Evolutionary conservation across 1,284 basidiomycete species (phyloP).

Genomic region (Gomphus bonarii): DNA sequence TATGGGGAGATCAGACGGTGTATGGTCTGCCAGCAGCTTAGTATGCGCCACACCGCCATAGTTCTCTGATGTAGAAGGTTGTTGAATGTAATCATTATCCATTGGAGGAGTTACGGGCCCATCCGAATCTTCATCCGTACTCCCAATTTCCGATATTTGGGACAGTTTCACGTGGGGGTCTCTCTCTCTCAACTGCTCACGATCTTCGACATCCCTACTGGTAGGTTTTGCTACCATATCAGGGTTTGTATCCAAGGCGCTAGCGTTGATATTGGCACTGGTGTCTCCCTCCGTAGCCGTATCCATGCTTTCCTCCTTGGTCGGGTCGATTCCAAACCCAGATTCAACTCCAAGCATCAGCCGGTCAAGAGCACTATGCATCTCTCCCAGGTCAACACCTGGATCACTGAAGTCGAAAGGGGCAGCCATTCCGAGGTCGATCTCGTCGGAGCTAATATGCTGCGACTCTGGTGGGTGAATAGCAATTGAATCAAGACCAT

Average conservation of each 20-base stretch:
- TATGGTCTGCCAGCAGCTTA: neutral
- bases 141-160: neutral
- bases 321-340: conserved; percentile 19
- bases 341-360: conserved; percentile 30
- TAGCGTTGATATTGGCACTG: neutral
- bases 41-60: neutral
- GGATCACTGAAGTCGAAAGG: conserved; percentile 13
- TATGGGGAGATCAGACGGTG: neutral
- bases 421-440: neutral
- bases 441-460: neutral
- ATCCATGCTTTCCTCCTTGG: conserved; percentile 1
- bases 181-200: neutral
- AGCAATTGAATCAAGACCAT: neutral
- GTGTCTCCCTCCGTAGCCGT: conserved; percentile 1
- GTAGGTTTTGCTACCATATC: neutral
- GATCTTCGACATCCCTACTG: neutral
- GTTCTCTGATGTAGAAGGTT: neutral
- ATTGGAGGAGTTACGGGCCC: conserved; percentile 4
- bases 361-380: conserved; percentile 69
- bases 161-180: neutral
- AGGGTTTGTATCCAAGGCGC: neutral
- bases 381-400: conserved; percentile 28
- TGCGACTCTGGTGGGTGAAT: neutral
- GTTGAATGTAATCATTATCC: neutral
- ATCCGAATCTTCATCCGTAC: conserved; percentile 8